Conservation (phyloP, 345 rosid genomes). For the Ceriops decandra region DNA sequence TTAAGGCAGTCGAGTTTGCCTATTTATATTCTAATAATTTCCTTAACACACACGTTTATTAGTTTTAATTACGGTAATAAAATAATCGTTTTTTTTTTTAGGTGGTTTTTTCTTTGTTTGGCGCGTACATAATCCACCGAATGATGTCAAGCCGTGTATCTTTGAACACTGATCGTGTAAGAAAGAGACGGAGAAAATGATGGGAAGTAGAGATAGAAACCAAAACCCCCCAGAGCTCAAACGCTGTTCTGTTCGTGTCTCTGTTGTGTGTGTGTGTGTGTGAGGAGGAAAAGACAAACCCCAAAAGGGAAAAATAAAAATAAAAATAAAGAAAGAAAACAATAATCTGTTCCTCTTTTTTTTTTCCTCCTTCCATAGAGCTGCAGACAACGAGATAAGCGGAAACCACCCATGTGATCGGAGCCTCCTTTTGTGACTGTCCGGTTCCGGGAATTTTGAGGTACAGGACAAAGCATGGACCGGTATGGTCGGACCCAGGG, state of each 20-base stretch:
- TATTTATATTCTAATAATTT: not conserved
- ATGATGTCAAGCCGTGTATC: too few species aligned
- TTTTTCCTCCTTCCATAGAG: constrained; percentile 6
- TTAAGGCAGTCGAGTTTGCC: too few species aligned
- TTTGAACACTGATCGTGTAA: too few species aligned
- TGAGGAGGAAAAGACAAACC: too few species aligned
- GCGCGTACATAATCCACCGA: constrained; percentile 61
- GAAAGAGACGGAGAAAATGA: not conserved
- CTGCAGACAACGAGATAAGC: not conserved
- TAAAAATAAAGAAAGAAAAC: constrained; percentile 11
- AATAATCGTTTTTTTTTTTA: too few species aligned
- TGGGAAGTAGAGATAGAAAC: constrained; percentile 22
- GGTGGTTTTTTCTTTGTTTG: constrained; percentile 27
- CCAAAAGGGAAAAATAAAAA: not conserved
- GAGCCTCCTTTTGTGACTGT: constrained; percentile 7
- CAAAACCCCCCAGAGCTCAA: constrained; percentile 14
- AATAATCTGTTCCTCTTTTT: not conserved
- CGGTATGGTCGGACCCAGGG: constrained; percentile 59
- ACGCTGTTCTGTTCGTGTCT: not conserved
- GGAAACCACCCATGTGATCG: constrained; percentile 36
- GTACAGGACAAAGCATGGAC: constrained; percentile 34
- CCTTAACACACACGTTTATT: too few species aligned
- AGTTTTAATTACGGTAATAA: too few species aligned
- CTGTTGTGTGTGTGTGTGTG: too few species aligned
- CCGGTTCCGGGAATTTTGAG: constrained; percentile 23